Base-by-base conservation (phyloP, 164 flowering plant genomes). In the Stephania yunnanensis region DNA sequence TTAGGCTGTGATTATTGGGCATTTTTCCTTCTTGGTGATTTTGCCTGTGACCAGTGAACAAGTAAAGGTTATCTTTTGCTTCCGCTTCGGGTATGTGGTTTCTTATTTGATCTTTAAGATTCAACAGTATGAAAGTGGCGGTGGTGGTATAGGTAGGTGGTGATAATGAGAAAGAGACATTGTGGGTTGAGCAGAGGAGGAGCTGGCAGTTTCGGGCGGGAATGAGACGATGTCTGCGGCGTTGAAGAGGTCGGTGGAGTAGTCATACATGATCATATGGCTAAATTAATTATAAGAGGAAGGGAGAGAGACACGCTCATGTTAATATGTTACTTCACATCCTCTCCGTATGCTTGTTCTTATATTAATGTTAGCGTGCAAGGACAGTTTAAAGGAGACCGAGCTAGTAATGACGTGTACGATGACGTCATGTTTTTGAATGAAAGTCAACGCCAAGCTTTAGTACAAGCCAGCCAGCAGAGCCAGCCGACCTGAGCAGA, bases 321-420 rank as follows among this genome's bases (percentile, higher is more conserved):
- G 9, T 48, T 48, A 12, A 48, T 48, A 8, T 48, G 11, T 48
- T 3, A 48, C 10, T 48, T 3, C 13, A 12, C 53, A 8, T 48
- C 53, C 55, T 7, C 55, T 8, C 11, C 55, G 7, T 48, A n/a
- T 61, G 3, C 66, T 61, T 15, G 25, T 61, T 61, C 66, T 58
- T 17, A 70, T 45, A 6, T 31, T 5, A 10, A 42, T 25, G 44
- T 5, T 19, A 11, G 12, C 4, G 48, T 30, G 48, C 46, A 0
- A 7, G 7, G 19, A 58, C 15, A 72, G 29, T 36, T 36, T 36
- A 36, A 42, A 36, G 7, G 20, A 17, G 11, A 71, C 10, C 8
- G 31, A 48, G 68, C 46, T 72, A 50, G 68, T 0, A 13, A 6
- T 61, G 66, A 72, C 67, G 74, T 72, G 74, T 68, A 72, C 44